These are phyloP conservation scores for Suhomyces sp. DNA, from an alignment of 805 yeast genomes.

Conservation along the genomic window DNA sequence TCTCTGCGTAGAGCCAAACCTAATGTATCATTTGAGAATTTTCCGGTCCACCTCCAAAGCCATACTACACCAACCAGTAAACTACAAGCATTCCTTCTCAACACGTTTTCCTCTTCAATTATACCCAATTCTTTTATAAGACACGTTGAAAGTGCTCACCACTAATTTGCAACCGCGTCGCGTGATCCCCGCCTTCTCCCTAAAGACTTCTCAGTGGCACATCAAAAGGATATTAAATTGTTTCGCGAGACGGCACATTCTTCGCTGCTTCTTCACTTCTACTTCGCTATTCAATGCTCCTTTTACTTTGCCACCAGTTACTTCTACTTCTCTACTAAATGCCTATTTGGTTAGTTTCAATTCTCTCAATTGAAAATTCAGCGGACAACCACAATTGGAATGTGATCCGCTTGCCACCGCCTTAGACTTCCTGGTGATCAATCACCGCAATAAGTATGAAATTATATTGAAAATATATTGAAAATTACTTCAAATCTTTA, in stretches of 20 bases:
- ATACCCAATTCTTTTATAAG: not conserved
- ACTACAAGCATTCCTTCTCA: not conserved
- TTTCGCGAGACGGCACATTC: not conserved
- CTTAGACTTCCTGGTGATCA: no score
- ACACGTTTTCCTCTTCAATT: not conserved
- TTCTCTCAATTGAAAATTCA: not conserved
- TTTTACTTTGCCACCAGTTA: not conserved
- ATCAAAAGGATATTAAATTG: not conserved
- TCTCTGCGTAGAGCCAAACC: not conserved
- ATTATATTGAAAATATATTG: no score
- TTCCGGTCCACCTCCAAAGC: not conserved
- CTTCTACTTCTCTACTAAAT: not conserved
- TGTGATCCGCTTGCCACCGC: not conserved
- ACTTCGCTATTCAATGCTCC: not conserved
- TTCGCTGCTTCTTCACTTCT: not conserved
- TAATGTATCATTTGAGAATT: not conserved
- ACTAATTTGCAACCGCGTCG: not conserved
- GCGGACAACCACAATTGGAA: not conserved
- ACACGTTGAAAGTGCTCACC: not conserved
- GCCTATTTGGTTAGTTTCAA: not conserved
- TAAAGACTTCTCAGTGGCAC: not conserved
- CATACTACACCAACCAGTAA: not conserved
- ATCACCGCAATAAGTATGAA: no score
- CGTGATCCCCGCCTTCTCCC: not conserved
- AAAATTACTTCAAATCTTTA: no score